These are phyloP conservation scores for Phytophthora uliginosa DNA, from an alignment of 352 stramenopile genomes.

Conservation along the genomic window DNA sequence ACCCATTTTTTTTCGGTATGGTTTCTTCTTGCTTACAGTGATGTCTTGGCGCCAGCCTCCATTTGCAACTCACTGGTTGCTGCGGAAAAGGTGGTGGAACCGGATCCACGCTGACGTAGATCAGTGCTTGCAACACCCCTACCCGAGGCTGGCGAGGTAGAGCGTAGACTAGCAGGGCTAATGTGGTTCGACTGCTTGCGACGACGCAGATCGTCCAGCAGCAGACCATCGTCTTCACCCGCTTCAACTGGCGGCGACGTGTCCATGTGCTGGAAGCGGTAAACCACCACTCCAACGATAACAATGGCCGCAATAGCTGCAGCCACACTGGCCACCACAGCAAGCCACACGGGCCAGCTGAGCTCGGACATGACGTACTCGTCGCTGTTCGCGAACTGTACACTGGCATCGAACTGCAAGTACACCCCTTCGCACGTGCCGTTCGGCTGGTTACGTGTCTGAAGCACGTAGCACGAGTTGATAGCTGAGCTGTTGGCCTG, in stretches of 20 bases:
- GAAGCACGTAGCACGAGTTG: constrained; percentile 69
- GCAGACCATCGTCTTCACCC: constrained; percentile 46
- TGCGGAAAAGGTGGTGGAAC: not conserved
- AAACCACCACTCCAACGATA: constrained; percentile 58
- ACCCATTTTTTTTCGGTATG: not conserved
- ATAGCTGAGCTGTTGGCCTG: constrained; percentile 55
- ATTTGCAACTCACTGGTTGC: constrained; percentile 23
- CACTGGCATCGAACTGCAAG: constrained; percentile 67
- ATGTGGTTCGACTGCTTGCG: constrained; percentile 14
- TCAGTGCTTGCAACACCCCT: constrained; percentile 19
- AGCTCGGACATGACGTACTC: constrained; percentile 72
- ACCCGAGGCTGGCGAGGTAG: constrained; percentile 26
- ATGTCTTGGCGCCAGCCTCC: constrained; percentile 30
- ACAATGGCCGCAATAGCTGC: constrained; percentile 57
- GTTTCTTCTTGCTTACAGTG: constrained; percentile 27
- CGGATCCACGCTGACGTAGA: constrained; percentile 37
- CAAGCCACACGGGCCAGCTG: constrained; percentile 55
- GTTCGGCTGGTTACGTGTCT: constrained; percentile 79
- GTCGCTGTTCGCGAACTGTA: constrained; percentile 65
- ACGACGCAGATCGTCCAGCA: constrained; percentile 43
- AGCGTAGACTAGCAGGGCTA: constrained; percentile 22
- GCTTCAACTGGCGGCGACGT: constrained; percentile 20
- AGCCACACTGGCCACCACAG: constrained; percentile 70
- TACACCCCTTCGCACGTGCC: constrained; percentile 75
- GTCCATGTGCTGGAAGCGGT: constrained; percentile 53